Percentiles rank a stretch among this genome's conserved stretches.
These are phyloP conservation scores for Musa beccarii DNA, from an alignment of 176 grass and related monocot species.

Conservation along the genomic window DNA sequence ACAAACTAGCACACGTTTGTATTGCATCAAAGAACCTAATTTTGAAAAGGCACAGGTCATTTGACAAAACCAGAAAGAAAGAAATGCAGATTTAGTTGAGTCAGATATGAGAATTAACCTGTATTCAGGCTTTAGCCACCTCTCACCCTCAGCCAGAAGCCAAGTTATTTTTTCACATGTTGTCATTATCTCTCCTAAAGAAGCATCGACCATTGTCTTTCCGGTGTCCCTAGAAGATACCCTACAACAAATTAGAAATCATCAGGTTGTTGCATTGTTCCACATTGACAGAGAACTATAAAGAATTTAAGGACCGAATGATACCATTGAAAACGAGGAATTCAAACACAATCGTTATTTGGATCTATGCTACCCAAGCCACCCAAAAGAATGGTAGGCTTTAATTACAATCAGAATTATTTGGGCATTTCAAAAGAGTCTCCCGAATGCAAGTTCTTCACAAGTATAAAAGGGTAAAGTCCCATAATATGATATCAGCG, in stretches of 20 bases:
- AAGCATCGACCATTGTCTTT: constrained; percentile 98
- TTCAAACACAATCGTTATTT: not conserved
- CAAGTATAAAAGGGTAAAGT: not conserved
- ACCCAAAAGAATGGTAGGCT: not conserved
- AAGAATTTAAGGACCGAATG: not conserved
- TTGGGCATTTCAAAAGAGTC: not conserved
- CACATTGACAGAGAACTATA: not conserved
- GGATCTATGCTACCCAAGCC: not conserved
- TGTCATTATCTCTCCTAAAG: constrained; percentile 97
- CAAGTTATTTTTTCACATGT: constrained; percentile 98
- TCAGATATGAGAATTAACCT: constrained; percentile 39
- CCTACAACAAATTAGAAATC: constrained; percentile 32
- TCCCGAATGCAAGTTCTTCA: not conserved
- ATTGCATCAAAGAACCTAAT: not conserved
- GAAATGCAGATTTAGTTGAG: not conserved
- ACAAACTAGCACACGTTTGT: too few species aligned
- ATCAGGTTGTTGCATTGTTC: not conserved
- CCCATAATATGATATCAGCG: not conserved
- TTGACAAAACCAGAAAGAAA: not conserved
- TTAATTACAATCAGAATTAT: not conserved
- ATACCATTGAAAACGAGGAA: not conserved
- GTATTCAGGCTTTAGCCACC: constrained; percentile 99
- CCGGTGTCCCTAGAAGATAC: constrained; percentile 91
- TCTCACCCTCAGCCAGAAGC: constrained; percentile 98
- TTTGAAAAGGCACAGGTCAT: not conserved